Conservation (phyloP, 495 filamentous ascomycete species). For the Collariella sp. region DNA sequence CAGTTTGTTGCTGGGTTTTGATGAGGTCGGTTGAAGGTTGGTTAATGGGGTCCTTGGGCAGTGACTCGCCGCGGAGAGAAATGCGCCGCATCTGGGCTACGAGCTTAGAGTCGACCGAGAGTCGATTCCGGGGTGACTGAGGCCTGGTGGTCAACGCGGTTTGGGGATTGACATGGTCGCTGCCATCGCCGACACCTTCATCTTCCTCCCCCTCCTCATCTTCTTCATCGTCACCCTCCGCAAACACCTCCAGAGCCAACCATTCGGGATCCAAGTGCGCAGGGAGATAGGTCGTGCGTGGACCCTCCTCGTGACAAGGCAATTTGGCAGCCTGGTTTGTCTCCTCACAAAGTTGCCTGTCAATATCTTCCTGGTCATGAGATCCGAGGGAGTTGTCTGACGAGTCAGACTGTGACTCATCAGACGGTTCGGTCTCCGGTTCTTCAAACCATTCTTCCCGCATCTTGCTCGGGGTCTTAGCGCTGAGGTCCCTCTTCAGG, state of each 20-base stretch:
- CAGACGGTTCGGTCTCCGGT: neutral
- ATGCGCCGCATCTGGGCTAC: conserved; percentile 35
- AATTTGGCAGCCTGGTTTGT: conserved; percentile 15
- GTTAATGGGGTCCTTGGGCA: conserved; percentile 18
- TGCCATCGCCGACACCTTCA: conserved; percentile 7
- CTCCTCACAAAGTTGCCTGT: conserved; percentile 56
- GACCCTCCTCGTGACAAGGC: neutral
- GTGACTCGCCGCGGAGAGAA: conserved; percentile 26
- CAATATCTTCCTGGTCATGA: conserved; percentile 52
- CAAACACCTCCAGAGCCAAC: conserved; percentile 88
- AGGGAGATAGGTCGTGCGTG: conserved; percentile 58
- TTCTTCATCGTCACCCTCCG: conserved; percentile 46
- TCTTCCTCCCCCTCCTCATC: conserved; percentile 25
- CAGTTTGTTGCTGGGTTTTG: neutral
- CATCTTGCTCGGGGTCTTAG: conserved; percentile 52
- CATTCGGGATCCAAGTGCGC: conserved; percentile 83
- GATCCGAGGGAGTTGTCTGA: conserved; percentile 8
- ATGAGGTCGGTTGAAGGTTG: conserved; percentile 2
- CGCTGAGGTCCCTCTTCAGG: conserved; percentile 74
- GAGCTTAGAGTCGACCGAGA: conserved; percentile 33
- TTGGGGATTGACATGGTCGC: neutral
- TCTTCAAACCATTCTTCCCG: conserved; percentile 20
- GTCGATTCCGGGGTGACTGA: conserved; percentile 5
- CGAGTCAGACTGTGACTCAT: neutral
- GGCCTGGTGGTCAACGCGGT: neutral